Evolutionary conservation across 805 yeast species (phyloP), one percentile per base, ranked within the genome.

Genomic region (Monosporozyma siamensis): DNA sequence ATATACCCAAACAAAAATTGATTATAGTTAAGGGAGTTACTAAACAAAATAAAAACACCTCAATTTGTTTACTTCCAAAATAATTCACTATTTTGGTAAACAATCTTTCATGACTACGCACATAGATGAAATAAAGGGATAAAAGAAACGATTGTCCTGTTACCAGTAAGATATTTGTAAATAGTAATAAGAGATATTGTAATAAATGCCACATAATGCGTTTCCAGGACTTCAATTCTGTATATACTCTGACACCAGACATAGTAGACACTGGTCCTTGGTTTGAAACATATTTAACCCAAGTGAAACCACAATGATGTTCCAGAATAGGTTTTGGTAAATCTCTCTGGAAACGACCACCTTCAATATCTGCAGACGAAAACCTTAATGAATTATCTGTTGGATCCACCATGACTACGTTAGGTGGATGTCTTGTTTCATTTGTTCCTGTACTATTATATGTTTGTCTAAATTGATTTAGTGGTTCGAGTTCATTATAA

Each of bases 71-170:
- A 35, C 58, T 54, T 17, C 66, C 70, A 47, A 56, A 66, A 40
- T 52, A 59, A 40, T 59, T 64, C 6, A 63, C 59, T 2, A 49
- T 45, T 4, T 56, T 50, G 11, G 69, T 60, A 36, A 58, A 52
- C 29, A 61, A 50, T 12, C 52, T 51, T 24, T 54, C 54, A 34
- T 67, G 59, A 1, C 58, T 63, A 3, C 68, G 69, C 1, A 65
- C 65, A 47, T 64, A 68, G 30, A 67, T 64, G 58, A 67, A 67
- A 41, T 67, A 62, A 11, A 67, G 64, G 25, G 71, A 66, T 15
- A 65, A 45, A 3, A 66, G 46, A 21, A 66, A 49, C 1, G 65
- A 43, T 36, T 64, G 57, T 0, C 71, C 72, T 20, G 64, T 55
- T 36, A 51, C 20, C 14, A 34, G 32, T 10, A 40, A 34, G 10